Conservation (phyloP, 2,329 filamentous ascomycete species). For the Anisogramma anomala region DNA sequence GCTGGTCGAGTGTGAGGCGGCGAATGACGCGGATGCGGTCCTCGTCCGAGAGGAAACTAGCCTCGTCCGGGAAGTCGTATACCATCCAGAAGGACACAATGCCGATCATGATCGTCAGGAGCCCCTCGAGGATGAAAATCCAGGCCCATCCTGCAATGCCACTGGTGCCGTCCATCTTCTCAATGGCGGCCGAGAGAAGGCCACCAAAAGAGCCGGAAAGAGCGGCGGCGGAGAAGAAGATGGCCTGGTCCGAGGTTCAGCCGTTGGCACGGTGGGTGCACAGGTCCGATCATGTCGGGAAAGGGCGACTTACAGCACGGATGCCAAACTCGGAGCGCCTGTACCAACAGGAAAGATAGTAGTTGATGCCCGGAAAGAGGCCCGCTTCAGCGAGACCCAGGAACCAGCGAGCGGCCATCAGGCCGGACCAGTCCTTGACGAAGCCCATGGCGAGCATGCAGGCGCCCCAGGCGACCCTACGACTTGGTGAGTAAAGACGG, state of each 20-base stretch:
- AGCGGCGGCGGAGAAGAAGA: conserved; percentile 72
- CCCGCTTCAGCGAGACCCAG: conserved; percentile 65
- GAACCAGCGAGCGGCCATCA: conserved; percentile 59
- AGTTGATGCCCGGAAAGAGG: conserved; percentile 57
- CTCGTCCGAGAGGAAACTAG: conserved; percentile 52
- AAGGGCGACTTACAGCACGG: conserved; percentile 30
- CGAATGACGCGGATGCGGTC: conserved; percentile 59
- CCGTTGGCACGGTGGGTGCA: not conserved
- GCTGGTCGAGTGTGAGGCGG: conserved; percentile 55
- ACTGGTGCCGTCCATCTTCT: conserved; percentile 50
- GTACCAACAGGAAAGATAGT: conserved; percentile 72
- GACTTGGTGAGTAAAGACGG: not conserved
- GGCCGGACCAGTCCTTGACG: conserved; percentile 47
- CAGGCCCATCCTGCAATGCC: conserved; percentile 43
- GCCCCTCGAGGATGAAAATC: conserved; percentile 57
- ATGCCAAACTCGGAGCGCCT: conserved; percentile 64
- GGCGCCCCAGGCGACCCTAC: conserved; percentile 51
- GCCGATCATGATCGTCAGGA: conserved; percentile 55
- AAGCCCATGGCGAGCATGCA: conserved; percentile 62
- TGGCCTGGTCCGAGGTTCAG: conserved; percentile 30
- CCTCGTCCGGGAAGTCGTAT: conserved; percentile 66
- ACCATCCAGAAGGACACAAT: conserved; percentile 59
- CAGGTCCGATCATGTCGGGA: not conserved
- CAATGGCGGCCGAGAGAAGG: conserved; percentile 56
- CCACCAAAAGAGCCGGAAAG: conserved; percentile 65